Conservation (phyloP, 768 basidiomycete genomes). For the Auricularia auricula-judae region DNA sequence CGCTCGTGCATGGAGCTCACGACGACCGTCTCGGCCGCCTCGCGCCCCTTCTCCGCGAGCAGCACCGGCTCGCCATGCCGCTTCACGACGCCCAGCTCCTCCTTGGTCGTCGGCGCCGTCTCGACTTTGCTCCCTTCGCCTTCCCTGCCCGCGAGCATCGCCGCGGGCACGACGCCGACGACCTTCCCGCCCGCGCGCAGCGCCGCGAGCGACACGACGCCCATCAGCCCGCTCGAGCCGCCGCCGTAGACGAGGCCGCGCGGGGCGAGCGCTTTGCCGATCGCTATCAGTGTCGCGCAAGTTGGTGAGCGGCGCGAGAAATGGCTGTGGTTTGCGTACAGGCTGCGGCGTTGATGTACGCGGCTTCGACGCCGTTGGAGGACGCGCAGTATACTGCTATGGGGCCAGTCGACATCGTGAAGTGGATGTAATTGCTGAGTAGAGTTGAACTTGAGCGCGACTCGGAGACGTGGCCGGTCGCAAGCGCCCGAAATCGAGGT, state of each 20-base stretch:
- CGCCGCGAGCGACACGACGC: conserved; percentile 56
- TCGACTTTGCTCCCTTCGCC: conserved; percentile 21
- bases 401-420: not conserved
- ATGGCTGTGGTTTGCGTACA: too few relatives aligned
- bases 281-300: too few relatives aligned
- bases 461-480: not conserved
- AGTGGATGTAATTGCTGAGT: not conserved
- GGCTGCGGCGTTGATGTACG: not conserved
- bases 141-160: conserved; percentile 40
- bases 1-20: conserved; percentile 82
- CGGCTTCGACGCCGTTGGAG: not conserved
- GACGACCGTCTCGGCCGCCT: conserved; percentile 28
- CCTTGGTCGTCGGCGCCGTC: conserved; percentile 21
- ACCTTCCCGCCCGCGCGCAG: conserved; percentile 59
- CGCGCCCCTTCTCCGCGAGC: conserved; percentile 13
- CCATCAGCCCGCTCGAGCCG: conserved; percentile 79
- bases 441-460: not conserved
- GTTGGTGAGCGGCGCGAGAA: too few relatives aligned
- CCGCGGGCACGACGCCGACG: conserved; percentile 68
- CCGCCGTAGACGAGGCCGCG: conserved; percentile 81
- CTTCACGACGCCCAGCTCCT: not conserved
- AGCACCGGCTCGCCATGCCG: not conserved
- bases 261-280: conserved; percentile 17
- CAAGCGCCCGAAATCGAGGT: not conserved
- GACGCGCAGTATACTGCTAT: not conserved